Base-by-base conservation (phyloP, 2,329 filamentous ascomycete genomes). In the Tolypocladium endophyticum region DNA sequence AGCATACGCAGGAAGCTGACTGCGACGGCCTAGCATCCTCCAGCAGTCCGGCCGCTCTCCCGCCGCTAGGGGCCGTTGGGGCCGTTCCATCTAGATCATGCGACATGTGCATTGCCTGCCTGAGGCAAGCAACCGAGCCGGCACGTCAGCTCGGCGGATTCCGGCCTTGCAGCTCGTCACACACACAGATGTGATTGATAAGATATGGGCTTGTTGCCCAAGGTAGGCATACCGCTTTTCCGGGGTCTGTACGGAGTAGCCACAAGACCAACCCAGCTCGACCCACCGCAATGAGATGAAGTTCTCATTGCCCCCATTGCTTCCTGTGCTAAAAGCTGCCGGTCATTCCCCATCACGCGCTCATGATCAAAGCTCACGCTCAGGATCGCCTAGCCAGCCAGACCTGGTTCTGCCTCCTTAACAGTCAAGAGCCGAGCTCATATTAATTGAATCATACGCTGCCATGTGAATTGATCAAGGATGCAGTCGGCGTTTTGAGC, bases 181-280 rank as follows among this genome's bases (percentile, higher is more conserved):
- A 56, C 55, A n/a, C 36, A 16, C 18, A 45, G 55, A 45, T 56
- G 55, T 16, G 55, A 56, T 56, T 56, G 55, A 56, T 56, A 45
- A 56, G 55, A 56, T 56, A 18, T 11, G 5, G 9, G 23, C 25
- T 23, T 30, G n/a, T 20, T 23, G 55, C n/a, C n/a, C n/a, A n/a
- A n/a, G n/a, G n/a, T 30, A 43, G 36, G 36, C 16, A 41, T 23
- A 12, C 23, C 14, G 25, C 36, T n/a, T 41, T 18, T 33, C 18
- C 2, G 25, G 55, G 55, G 18, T 35, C 55, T 39, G 38, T n/a
- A n/a, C n/a, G n/a, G n/a, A n/a, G n/a, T 39, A 30, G 14, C 55
- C 30, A 33, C 55, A 43, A 38, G 16, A 41, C 54, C 36, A 43
- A 6, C 38, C 23, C 23, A 20, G 23, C 18, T 12, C 25, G 38